A percentile compares a stretch with the other conserved stretches of the same genome.
Evolutionary conservation across 1,139 yeast genomes (phyloP).

Genomic region (Yamadazyma kanchanaburiensis): DNA sequence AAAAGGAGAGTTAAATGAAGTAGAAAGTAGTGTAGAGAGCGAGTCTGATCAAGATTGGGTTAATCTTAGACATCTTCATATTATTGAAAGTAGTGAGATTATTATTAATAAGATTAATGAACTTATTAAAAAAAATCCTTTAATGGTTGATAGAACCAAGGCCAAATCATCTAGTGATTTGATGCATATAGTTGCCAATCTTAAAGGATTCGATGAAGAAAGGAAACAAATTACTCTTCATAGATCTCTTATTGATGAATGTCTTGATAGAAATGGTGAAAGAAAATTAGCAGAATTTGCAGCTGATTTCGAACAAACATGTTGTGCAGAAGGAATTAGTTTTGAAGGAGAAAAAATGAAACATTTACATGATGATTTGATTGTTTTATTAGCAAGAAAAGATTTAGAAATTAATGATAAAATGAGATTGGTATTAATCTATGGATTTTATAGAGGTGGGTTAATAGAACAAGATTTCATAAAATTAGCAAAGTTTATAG

Average conservation of each 20-base stretch:
- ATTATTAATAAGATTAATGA: conserved; percentile 62
- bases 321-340: conserved; percentile 70
- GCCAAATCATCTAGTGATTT: conserved; percentile 61
- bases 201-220: conserved; percentile 66
- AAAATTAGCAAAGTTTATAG: conserved; percentile 70
- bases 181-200: conserved; percentile 63
- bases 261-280: conserved; percentile 50
- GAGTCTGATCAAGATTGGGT: conserved; percentile 79
- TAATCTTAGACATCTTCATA: conserved; percentile 69
- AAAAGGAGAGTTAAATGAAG: conserved; percentile 47
- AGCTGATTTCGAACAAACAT: conserved; percentile 71
- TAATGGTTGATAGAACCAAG: conserved; percentile 58
- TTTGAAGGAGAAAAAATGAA: conserved; percentile 67
- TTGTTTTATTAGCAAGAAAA: conserved; percentile 54
- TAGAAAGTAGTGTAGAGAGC: conserved; percentile 41
- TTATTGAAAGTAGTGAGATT: conserved; percentile 69
- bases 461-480: conserved; percentile 68
- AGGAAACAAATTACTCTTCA: conserved; percentile 60
- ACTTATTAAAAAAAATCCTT: conserved; percentile 70
- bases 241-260: conserved; percentile 56
- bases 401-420: conserved; percentile 59
- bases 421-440: conserved; percentile 71
- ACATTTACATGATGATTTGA: conserved; percentile 63
- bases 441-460: conserved; percentile 84
- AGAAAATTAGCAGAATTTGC: conserved; percentile 57